Evolutionary conservation across 352 stramenopile species (phyloP).

Genomic region (Lagenidium giganteum): DNA sequence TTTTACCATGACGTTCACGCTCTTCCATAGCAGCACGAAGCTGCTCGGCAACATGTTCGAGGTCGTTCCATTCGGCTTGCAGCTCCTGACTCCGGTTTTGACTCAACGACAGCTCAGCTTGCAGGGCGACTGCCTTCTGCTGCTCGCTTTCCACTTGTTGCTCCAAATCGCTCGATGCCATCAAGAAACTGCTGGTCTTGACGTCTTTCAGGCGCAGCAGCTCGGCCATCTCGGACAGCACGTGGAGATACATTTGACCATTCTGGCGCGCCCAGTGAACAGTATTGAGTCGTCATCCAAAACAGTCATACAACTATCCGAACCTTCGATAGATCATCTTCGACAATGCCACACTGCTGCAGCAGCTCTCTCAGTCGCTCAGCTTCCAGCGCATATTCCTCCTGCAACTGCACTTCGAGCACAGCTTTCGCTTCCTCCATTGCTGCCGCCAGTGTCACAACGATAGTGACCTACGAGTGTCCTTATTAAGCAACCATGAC

Average conservation of each 20-base stretch:
- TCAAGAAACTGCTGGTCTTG: conserved; percentile 28
- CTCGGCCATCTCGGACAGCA: conserved; percentile 36
- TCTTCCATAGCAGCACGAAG: conserved; percentile 22
- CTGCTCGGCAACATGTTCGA: conserved; percentile 21
- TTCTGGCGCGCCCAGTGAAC: too few relatives aligned
- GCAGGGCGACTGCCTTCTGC: conserved; percentile 4
- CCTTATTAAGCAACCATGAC: too few relatives aligned
- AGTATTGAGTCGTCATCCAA: not conserved
- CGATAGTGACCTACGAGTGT: not conserved
- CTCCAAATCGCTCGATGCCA: conserved; percentile 23
- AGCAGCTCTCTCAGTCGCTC: conserved; percentile 27
- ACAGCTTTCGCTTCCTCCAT: conserved; percentile 11
- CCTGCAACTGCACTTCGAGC: conserved; percentile 15
- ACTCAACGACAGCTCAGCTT: not conserved
- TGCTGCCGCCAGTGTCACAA: too few relatives aligned
- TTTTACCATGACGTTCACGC: conserved; percentile 34
- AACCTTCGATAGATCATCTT: conserved; percentile 46
- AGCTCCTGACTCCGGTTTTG: conserved; percentile 23
- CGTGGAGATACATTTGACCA: conserved; percentile 37
- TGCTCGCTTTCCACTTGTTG: conserved; percentile 11
- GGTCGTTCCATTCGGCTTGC: conserved; percentile 18
- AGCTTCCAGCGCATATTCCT: conserved; percentile 29
- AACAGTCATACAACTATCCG: not conserved
- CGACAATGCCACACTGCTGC: conserved; percentile 18
- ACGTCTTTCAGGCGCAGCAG: conserved; percentile 33